Conservation (phyloP, 1,284 basidiomycete species). For the Naganishia albida region DNA sequence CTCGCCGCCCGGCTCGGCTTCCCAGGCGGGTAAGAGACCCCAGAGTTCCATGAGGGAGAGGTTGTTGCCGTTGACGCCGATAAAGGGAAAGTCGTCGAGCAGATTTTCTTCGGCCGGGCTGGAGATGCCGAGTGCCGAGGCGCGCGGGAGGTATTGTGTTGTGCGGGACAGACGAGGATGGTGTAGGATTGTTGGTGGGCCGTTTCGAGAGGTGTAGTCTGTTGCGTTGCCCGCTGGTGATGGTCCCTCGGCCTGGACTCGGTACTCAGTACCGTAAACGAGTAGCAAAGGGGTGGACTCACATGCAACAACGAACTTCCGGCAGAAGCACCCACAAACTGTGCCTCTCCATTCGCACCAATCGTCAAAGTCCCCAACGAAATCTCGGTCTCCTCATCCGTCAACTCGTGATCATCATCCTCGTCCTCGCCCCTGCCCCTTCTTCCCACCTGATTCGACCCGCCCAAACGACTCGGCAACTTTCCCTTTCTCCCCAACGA, state of each 20-base stretch:
- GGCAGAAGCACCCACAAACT: constrained; percentile 49
- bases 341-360: constrained; percentile 44
- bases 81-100: constrained; percentile 33
- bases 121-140: constrained; percentile 15
- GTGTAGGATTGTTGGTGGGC: constrained; percentile 20
- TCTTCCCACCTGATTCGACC: no score
- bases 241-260: constrained; percentile 7
- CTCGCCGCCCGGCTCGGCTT: constrained; percentile 26
- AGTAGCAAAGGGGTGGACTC: not conserved
- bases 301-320: constrained; percentile 47
- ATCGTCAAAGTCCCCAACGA: constrained; percentile 51
- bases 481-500: constrained; percentile 13
- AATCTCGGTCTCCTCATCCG: constrained; percentile 38
- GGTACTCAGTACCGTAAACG: not conserved
- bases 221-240: constrained; percentile 18
- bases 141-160: constrained; percentile 24
- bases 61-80: constrained; percentile 12
- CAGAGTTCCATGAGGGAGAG: constrained; percentile 39
- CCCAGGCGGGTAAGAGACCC: constrained; percentile 47
- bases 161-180: constrained; percentile 12
- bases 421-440: constrained; percentile 11
- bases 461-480: constrained; percentile 10
- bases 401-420: constrained; percentile 20
- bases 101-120: constrained; percentile 17
- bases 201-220: constrained; percentile 23